Base-by-base conservation (phyloP, 2,329 filamentous ascomycete genomes). In the Teratosphaeria nubilosa region DNA sequence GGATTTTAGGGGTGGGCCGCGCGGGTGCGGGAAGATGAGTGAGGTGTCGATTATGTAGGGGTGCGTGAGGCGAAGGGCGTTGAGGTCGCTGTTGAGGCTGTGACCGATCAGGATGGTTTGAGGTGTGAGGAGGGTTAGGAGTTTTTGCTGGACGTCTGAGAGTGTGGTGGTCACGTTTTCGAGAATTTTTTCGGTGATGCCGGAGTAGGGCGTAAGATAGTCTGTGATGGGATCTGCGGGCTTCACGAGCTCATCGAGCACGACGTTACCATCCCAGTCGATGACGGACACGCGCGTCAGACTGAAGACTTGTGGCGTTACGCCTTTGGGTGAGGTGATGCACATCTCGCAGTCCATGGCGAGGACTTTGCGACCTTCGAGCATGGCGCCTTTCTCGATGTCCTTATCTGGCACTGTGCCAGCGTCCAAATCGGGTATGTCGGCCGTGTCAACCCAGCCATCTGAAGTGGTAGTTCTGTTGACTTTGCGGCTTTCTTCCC, bases 261-360 rank as follows among this genome's bases (percentile, higher is more conserved):
- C 79, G 10, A 88, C 82, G 34, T 84, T 82, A 54, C 91, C 91
- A 65, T 91, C 84, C 92, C 94, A 99, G 60, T 85, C 78, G 7
- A 99, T 78, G 45, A 97, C 73, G 70, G 91, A 96, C 70, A 97
- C 87, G 58, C 94, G 85, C 1, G 94, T 95, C 51, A 99, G 83
- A 37, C 91, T 90, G 62, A 87, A 90, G 63, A 89, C 83, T 53
- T 85, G 85, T 60, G 87, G 84, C 22, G 65, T 62, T 16, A 63
- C 59, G 20, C 67, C 67, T 41, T 58, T 55, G 16, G 69, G 69
- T 60, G 86, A 88, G 2, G 91, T 95, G 75, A 90, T 86, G 71
- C 91, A 96, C 94, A 99, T 99, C 74, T 99, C 94, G 74, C 94
- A 99, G 71, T 99, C 94, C 57, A 99, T 78, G 1, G 90, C 87